A percentile compares a stretch with the other conserved stretches of the same genome.
These are phyloP conservation scores for Podospora australis DNA, from an alignment of 495 filamentous ascomycete species.

Conservation along the genomic window DNA sequence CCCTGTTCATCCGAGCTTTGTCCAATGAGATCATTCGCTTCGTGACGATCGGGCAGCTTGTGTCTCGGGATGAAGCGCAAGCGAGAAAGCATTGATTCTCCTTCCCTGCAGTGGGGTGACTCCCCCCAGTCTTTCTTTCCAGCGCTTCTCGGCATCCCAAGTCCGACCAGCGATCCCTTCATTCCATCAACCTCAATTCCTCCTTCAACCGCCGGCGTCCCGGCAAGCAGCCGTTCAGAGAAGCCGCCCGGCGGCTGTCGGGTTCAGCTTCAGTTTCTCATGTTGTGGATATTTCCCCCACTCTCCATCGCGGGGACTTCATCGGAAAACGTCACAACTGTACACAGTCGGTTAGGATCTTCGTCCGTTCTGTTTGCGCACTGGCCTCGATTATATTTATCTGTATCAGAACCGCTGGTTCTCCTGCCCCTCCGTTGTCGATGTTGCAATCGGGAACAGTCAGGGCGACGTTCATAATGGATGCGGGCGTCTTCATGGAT, in stretches of 20 bases:
- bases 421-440: not conserved
- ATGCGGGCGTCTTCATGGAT: no score
- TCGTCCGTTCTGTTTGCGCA: not conserved
- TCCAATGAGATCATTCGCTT: conserved; percentile 18
- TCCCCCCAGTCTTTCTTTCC: conserved; percentile 11
- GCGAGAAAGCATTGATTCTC: conserved; percentile 21
- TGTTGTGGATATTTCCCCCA: no score
- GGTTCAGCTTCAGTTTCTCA: no score
- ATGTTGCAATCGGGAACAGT: not conserved
- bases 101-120: conserved; percentile 12
- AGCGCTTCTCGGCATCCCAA: conserved; percentile 12
- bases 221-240: not conserved
- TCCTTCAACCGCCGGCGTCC: conserved; percentile 4
- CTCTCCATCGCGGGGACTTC: no score
- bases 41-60: conserved; percentile 24
- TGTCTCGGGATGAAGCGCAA: conserved; percentile 35
- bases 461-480: no score
- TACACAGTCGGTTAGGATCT: conserved; percentile 1
- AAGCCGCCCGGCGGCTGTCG: conserved; percentile 2
- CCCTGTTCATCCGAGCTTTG: conserved; percentile 16
- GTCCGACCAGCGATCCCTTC: conserved; percentile 4
- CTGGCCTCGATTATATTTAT: not conserved
- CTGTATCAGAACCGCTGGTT: conserved; percentile 4
- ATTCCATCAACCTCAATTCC: no score
- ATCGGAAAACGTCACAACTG: not conserved